phyloP scores from a whole-genome alignment of 805 yeast species.

The Pichia rugopelliculosa region DNA sequence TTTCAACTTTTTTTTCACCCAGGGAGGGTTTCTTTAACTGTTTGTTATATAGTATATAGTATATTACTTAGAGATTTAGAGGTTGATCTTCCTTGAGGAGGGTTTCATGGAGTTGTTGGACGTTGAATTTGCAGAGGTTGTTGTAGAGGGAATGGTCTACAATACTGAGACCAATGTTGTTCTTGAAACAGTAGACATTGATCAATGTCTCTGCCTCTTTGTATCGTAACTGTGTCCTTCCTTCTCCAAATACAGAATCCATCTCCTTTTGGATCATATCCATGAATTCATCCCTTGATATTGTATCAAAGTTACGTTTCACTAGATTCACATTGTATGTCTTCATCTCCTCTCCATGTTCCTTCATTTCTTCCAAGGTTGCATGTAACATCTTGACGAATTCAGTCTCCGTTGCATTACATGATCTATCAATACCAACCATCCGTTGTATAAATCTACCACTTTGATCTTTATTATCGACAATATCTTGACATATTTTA shows the following conservation, averaged over 20 bases:
- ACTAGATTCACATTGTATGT: slow-evolving; percentile 77
- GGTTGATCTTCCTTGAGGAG: not conserved
- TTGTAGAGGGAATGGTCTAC: slow-evolving; percentile 50
- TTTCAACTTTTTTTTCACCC: too few relatives aligned
- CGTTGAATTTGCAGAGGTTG: slow-evolving; percentile 58
- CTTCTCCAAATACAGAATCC: slow-evolving; percentile 17
- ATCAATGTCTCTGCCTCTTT: slow-evolving; percentile 72
- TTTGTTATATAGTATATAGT: not conserved
- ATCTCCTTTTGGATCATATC: slow-evolving; percentile 36
- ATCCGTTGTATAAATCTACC: slow-evolving; percentile 73
- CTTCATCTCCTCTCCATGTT: not conserved
- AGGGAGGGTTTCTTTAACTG: not conserved
- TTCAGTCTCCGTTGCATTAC: slow-evolving; percentile 64
- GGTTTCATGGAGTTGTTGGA: slow-evolving; percentile 65
- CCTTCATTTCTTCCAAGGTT: slow-evolving; percentile 12
- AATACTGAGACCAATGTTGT: slow-evolving; percentile 80
- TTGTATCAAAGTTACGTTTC: slow-evolving; percentile 67
- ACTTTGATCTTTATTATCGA: slow-evolving; percentile 42
- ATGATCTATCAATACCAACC: slow-evolving; percentile 72
- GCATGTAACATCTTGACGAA: slow-evolving; percentile 40
- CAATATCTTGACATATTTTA: slow-evolving; percentile 54
- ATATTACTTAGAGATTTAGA: not conserved
- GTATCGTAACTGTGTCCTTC: slow-evolving; percentile 52
- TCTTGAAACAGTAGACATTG: slow-evolving; percentile 82
- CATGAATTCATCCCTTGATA: slow-evolving; percentile 69